phyloP scores from a whole-genome alignment of 2,329 filamentous ascomycete species.

The Mycogone perniciosa region DNA sequence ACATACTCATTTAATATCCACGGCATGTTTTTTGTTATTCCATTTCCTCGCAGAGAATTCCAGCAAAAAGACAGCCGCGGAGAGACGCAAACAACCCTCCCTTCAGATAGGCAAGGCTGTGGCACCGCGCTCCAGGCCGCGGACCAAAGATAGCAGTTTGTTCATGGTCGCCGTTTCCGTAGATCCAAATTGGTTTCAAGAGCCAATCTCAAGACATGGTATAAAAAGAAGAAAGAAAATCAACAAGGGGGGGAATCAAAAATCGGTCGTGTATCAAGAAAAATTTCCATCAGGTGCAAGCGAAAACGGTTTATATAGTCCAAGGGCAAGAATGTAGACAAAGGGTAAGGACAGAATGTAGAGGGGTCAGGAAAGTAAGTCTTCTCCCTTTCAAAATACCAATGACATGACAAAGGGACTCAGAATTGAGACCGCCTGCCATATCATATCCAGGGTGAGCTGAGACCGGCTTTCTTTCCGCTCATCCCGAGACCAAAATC shows the following conservation, averaged over 20 bases:
- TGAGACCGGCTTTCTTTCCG: neutral
- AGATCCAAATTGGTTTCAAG: neutral
- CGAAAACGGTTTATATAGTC: conserved; percentile 2
- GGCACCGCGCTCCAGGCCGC: conserved; percentile 7
- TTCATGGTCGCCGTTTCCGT: conserved; percentile 1
- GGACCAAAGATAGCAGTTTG: neutral
- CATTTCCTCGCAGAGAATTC: neutral
- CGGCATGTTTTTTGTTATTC: neutral
- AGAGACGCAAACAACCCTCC: neutral
- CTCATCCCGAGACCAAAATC: neutral
- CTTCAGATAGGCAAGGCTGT: neutral
- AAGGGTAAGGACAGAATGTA: no score
- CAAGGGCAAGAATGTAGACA: no score
- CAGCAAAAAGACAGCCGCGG: neutral
- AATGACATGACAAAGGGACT: neutral
- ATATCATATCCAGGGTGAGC: no score
- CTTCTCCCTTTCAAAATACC: conserved; percentile 1
- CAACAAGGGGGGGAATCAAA: conserved; percentile 16
- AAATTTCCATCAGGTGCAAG: neutral
- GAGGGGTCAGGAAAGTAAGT: no score
- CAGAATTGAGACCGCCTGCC: neutral
- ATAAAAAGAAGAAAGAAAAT: conserved; percentile 16
- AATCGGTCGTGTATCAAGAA: conserved; percentile 8
- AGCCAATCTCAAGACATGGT: neutral
- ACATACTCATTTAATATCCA: neutral